Evolutionary conservation across 441 rosid genomes (phyloP).

Genomic region (Croton setiger): DNA sequence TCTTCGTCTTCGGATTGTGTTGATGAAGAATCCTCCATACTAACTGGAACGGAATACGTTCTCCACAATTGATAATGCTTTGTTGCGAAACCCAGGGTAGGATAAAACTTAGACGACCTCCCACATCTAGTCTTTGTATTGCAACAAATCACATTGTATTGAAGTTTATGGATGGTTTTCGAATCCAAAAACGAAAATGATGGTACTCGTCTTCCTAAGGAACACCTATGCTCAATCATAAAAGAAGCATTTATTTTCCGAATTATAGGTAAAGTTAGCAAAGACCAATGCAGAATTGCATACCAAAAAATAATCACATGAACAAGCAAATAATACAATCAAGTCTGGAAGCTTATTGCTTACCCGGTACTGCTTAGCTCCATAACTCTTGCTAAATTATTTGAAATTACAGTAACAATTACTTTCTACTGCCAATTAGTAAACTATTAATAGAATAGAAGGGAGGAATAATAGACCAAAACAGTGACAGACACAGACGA

Average conservation of each 20-base stretch:
- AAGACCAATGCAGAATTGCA: too few relatives aligned
- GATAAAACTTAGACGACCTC: slow-evolving; percentile 28
- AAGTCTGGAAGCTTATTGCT: slow-evolving; percentile 21
- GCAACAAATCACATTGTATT: slow-evolving; percentile 17
- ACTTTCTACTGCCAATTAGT: too few relatives aligned
- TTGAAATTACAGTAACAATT: too few relatives aligned
- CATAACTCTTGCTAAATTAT: too few relatives aligned
- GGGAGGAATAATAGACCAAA: too few relatives aligned
- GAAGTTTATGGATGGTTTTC: slow-evolving; percentile 23
- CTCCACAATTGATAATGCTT: slow-evolving; percentile 36
- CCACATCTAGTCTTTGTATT: slow-evolving; percentile 16
- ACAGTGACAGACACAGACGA: too few relatives aligned
- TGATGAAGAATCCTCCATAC: slow-evolving; percentile 48
- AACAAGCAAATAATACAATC: too few relatives aligned
- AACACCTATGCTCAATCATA: slow-evolving; percentile 30
- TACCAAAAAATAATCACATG: too few relatives aligned
- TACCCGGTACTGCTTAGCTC: slow-evolving; percentile 26
- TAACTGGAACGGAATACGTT: slow-evolving; percentile 34
- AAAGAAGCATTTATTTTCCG: background rate
- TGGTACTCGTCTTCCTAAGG: slow-evolving; percentile 35
- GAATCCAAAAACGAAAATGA: slow-evolving; percentile 34
- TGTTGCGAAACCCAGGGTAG: slow-evolving; percentile 21
- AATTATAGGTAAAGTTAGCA: too few relatives aligned
- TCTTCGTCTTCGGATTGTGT: slow-evolving; percentile 34
- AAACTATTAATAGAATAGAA: too few relatives aligned